These are phyloP conservation scores for Rosa multiflora DNA, from an alignment of 306 rosid species.

Conservation along the genomic window DNA sequence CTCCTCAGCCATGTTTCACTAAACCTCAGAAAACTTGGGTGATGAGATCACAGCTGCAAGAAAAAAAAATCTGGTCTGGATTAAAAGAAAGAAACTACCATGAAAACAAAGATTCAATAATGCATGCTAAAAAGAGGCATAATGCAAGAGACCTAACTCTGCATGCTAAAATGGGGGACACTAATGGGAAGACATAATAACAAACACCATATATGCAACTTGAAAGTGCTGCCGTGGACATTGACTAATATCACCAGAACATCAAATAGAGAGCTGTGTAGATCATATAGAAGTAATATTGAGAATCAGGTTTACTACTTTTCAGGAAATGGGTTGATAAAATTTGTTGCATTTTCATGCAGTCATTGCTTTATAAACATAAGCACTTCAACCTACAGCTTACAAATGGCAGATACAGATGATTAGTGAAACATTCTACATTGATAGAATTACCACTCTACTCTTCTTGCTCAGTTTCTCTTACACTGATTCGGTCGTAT, in stretches of 20 bases:
- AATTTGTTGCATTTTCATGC: not conserved
- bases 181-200: too few relatives aligned
- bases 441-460: not conserved
- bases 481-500: not conserved
- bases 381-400: not conserved
- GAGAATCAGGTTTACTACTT: not conserved
- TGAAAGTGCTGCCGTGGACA: not conserved
- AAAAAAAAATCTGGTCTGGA: not conserved
- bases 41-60: not conserved
- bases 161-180: too few relatives aligned
- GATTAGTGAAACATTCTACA: not conserved
- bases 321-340: not conserved
- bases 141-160: not conserved
- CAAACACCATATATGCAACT: too few relatives aligned
- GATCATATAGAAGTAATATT: not conserved
- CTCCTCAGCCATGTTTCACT: not conserved
- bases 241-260: not conserved
- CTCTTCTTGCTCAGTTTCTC: not conserved
- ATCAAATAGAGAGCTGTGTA: not conserved
- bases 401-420: not conserved
- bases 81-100: not conserved
- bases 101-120: not conserved
- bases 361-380: not conserved
- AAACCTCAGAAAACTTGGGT: not conserved
- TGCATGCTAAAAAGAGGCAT: too few relatives aligned